Evolutionary conservation across 176 grass and related monocot species (phyloP), one percentile per base, ranked within the genome.

Genomic region (Cenchrus fungigraminus): DNA sequence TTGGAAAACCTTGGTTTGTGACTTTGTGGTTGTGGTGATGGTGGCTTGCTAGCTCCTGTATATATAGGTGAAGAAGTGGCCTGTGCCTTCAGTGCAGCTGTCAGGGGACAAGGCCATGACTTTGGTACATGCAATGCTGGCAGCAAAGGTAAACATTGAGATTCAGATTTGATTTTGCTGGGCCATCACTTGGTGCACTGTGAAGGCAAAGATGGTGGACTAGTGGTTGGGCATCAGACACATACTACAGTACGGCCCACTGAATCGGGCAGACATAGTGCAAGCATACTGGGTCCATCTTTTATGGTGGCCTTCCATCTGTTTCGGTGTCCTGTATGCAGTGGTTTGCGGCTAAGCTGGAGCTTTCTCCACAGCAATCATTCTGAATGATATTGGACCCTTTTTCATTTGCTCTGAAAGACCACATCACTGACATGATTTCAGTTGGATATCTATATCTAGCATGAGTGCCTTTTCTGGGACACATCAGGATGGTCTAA

Each of bases 31-130:
- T 85, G 51, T 16, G 52, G 75, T 69, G 71, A 76, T 63, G 63
- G n/a, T 81, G 10, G 57, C 81, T 88, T 83, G 8, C 52, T 76
- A 58, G 34, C 54, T 47, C 16, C 20, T 82, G 82, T 15, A 47
- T 90, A 88, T 78, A 67, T 78, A 78, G 56, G 20, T 11, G 17
- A 12, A 85, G 31, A 60, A 57, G 50, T 57, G 53, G 20, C 57
- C 67, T 12, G 9, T 72, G 68, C n/a, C 20, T 62, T 55, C 15
- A 13, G 14, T 60, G 74, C 55, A 78, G 71, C 57, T 84, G 43
- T 63, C 53, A 86, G 69, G 90, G 64, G 67, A 82, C 82, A 90
- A 56, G 51, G 79, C 72, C 68, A 90, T 77, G 72, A 89, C 47
- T 65, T 75, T 67, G 79, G 57, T 61, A 49, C 7, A 22, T 72